Base-by-base conservation (phyloP, 345 rosid genomes). In the Gossypioides kirkii region DNA sequence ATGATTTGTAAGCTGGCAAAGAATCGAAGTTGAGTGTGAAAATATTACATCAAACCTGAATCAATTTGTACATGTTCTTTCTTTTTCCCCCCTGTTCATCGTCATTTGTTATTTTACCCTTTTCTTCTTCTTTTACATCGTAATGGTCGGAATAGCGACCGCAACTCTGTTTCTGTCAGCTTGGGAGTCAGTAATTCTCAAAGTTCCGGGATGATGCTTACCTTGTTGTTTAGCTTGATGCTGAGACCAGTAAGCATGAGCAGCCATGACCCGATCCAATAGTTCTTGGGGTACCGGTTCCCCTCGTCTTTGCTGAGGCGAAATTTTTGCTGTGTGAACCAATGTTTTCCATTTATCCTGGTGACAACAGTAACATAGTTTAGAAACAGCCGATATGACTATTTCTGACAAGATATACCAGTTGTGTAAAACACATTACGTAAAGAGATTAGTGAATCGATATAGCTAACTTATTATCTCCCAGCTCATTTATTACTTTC, bases 271-370 rank as follows among this genome's bases (percentile, higher is more conserved):
- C 63, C 94, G 82, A 82, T 95, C 98, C 74, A 92, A 73, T 42
- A 95, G 86, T 58, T 85, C 92, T 84, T 92, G 98, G 10, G 99
- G 99, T 71, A 95, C 97, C 0, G 99, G 94, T 78, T 95, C 98
- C 6, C 99, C 99, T 81, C 99, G 84, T 78, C 99, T 83, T 74
- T 92, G 98, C 76, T 92, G 99, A 0, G 98, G 94, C 43, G 91
- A 78, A 0, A 94, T 94, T 82, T 84, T 85, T 12, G 98, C 97
- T 0, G 98, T 94, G 87, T 92, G 98, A 69, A 95, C 99, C 85
- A 95, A 71, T 10, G 99, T 92, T 83, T 95, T 95, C 99, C 99
- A 95, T 78, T 95, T 95, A 81, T 95, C 61, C 61, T 54, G 59
- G 25, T 4, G 3, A 54, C 25, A 54, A 20, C 32, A 22, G 2